phyloP scores from a whole-genome alignment of 352 stramenopile species.

The Phytophthora hibernalis region DNA sequence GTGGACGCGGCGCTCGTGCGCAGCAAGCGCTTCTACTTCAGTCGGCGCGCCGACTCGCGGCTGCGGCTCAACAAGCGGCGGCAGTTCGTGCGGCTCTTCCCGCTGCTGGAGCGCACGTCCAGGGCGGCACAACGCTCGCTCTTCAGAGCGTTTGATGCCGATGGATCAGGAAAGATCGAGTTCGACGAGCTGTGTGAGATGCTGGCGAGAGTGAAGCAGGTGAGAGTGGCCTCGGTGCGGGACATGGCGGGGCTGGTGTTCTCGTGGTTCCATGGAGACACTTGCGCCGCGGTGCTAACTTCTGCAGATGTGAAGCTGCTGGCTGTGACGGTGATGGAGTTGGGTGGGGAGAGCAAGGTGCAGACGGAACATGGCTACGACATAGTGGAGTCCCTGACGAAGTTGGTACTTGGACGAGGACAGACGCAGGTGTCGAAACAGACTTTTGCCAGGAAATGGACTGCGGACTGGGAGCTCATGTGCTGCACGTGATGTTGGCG shows the following conservation, averaged over 20 bases:
- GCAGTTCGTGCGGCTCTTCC: conserved; percentile 69
- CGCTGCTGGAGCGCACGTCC: conserved; percentile 43
- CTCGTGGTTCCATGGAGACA: conserved; percentile 61
- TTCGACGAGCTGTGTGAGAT: conserved; percentile 75
- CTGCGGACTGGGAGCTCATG: conserved; percentile 33
- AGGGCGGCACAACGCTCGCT: conserved; percentile 43
- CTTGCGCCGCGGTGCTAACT: conserved; percentile 33
- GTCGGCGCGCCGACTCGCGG: conserved; percentile 45
- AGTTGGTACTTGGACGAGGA: conserved; percentile 27
- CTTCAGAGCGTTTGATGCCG: conserved; percentile 60
- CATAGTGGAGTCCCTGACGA: conserved; percentile 33
- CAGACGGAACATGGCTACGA: conserved; percentile 30
- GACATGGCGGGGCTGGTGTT: conserved; percentile 65
- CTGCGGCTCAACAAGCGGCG: conserved; percentile 49
- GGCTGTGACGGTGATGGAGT: conserved; percentile 35
- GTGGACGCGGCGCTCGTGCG: conserved; percentile 38
- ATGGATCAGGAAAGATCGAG: conserved; percentile 52
- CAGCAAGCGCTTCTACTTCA: conserved; percentile 56
- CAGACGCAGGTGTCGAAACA: conserved; percentile 29
- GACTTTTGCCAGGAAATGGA: conserved; percentile 32
- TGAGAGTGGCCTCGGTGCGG: conserved; percentile 23
- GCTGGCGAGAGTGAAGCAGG: conserved; percentile 48
- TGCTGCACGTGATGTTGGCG: conserved; percentile 56
- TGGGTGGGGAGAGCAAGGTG: conserved; percentile 26
- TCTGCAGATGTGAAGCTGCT: conserved; percentile 46